phyloP scores from a whole-genome alignment of 1,284 basidiomycete genomes.

The Exsudoporus floridanus region DNA sequence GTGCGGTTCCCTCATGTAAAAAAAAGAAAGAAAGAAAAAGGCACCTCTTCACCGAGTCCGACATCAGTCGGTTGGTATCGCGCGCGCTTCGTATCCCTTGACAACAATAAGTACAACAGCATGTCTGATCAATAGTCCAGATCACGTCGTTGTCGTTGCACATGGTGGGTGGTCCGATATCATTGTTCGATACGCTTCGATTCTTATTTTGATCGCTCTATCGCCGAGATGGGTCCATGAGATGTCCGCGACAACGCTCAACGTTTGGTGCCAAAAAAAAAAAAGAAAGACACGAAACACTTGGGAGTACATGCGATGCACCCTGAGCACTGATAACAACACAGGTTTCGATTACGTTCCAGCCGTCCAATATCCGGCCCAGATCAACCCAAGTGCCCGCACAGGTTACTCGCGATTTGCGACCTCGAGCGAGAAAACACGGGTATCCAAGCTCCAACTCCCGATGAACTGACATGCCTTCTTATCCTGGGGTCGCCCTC shows the following conservation, averaged over 20 bases:
- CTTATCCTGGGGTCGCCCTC: neutral
- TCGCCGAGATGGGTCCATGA: neutral
- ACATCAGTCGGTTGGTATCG: neutral
- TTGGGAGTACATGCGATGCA: neutral
- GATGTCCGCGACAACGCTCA: neutral
- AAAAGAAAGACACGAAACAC: neutral
- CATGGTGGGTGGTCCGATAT: neutral
- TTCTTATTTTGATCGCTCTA: constrained; percentile 5
- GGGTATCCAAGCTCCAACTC: neutral
- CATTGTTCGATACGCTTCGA: neutral
- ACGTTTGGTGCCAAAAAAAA: neutral
- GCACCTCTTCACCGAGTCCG: too few species aligned
- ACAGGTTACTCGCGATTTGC: neutral
- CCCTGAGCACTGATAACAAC: neutral
- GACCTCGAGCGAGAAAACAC: neutral
- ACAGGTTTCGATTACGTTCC: neutral
- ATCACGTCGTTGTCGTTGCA: neutral
- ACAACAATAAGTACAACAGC: neutral
- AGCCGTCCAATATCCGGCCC: neutral
- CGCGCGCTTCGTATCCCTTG: neutral
- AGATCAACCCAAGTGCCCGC: neutral
- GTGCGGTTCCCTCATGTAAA: constrained; percentile 5
- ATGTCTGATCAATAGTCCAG: neutral
- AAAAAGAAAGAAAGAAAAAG: neutral
- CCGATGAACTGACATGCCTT: neutral